Base-by-base conservation (phyloP, 345 rosid genomes). In the Camelina laxa region DNA sequence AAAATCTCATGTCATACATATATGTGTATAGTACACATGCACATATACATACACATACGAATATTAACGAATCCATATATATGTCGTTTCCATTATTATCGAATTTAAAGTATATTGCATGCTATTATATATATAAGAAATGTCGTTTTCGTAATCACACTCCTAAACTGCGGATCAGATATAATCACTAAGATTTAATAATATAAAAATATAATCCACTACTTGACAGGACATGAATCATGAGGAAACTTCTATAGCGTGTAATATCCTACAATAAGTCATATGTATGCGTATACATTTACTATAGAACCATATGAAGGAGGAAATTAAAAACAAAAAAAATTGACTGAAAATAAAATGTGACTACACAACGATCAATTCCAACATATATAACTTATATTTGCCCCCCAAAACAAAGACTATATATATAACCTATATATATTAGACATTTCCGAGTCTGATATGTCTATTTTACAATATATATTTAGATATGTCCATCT, bases 221-320 rank as follows among this genome's bases (percentile, higher is more conserved):
- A 53, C 6, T 51, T 21, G 69, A 47, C 5, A 47, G n/a, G 38
- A 64, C 75, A 70, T 76, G 75, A 76, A 76, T 70, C 71, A 76
- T 76, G 75, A 70, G 53, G 45, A 63, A 63, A 47, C 15, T 44
- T 61, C 49, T 63, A 70, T 70, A 76, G 71, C 75, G 65, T 69
- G 70, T 70, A 54, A 27, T 63, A 44, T 44, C 33, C 27, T 69
- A 69, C 73, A 76, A 61, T 45, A 64, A 50, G 30, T 69, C 11
- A 76, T 70, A 35, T 62, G 6, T 22, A 63, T 56, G 80, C 60
- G 65, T 76, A 55, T 44, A 62, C 70, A 76, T 63, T 70, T 45
- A 70, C 60, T 69, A 44, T 30, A 44, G 21, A 69, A 69, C 9
- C 65, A 44, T 54, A 54, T 8, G 45, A 50, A 51, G n/a, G 55